A percentile compares a stretch with the other conserved stretches of the same genome.
Evolutionary conservation across 441 rosid species (phyloP).

Genomic region (Manihot esculenta): DNA sequence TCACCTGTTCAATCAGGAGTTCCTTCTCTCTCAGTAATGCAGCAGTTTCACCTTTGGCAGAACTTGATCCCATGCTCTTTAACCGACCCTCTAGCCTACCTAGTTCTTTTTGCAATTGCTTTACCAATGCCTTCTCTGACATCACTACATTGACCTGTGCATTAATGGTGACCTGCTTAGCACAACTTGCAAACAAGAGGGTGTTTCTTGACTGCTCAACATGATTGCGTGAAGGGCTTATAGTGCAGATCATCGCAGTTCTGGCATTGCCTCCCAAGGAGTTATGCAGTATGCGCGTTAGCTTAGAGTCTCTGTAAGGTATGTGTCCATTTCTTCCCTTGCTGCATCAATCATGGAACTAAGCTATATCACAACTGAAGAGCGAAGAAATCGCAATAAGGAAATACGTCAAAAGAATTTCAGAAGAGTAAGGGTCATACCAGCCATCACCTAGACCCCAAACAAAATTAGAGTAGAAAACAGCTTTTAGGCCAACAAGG

Average conservation of each 20-base stretch:
- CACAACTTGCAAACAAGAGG: slow-evolving; percentile 47
- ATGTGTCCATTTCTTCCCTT: slow-evolving; percentile 47
- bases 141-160: slow-evolving; percentile 28
- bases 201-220: slow-evolving; percentile 49
- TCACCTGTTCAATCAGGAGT: slow-evolving; percentile 28
- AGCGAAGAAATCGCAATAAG: neutral
- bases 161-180: slow-evolving; percentile 44
- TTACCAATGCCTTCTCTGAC: slow-evolving; percentile 37
- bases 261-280: slow-evolving; percentile 43
- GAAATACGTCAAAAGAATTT: neutral
- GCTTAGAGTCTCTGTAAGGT: slow-evolving; percentile 47
- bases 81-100: slow-evolving; percentile 40
- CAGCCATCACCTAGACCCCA: neutral
- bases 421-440: neutral
- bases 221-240: slow-evolving; percentile 40
- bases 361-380: neutral
- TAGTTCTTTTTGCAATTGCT: slow-evolving; percentile 44
- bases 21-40: slow-evolving; percentile 29
- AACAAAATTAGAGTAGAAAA: neutral
- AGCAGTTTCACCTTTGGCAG: slow-evolving; percentile 25
- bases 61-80: slow-evolving; percentile 25
- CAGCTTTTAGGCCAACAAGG: too few relatives aligned
- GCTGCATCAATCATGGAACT: slow-evolving; percentile 27
- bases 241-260: slow-evolving; percentile 45
- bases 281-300: slow-evolving; percentile 41